These are phyloP conservation scores for Neoarthrinium moseri DNA, from an alignment of 2,329 filamentous ascomycete genomes.

Conservation along the genomic window DNA sequence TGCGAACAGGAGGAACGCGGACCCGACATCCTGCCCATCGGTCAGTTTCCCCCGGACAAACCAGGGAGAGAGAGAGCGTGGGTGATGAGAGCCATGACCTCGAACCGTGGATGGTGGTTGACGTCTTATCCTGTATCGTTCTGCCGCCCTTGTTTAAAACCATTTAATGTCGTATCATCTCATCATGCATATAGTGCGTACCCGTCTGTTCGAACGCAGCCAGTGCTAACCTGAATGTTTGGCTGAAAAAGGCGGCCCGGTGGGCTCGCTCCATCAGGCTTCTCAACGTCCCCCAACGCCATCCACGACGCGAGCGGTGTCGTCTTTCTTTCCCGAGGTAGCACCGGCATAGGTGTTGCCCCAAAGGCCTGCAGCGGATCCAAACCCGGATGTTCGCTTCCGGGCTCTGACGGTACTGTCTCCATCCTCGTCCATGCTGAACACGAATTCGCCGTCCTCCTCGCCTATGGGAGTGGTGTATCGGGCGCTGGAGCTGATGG, in stretches of 20 bases:
- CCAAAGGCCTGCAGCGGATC: constrained; percentile 24
- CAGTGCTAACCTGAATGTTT: not conserved
- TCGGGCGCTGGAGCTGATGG: constrained; percentile 56
- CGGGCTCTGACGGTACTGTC: constrained; percentile 41
- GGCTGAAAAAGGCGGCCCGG: not conserved
- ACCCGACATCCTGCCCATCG: too few relatives aligned
- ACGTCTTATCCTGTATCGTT: not conserved
- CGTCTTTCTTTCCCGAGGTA: constrained; percentile 27
- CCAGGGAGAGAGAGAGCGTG: too few relatives aligned
- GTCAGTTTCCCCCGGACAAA: too few relatives aligned
- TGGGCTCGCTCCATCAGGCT: not conserved
- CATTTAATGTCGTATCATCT: not conserved
- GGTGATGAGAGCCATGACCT: too few relatives aligned
- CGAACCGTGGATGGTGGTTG: too few relatives aligned
- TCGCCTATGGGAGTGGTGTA: constrained; percentile 66
- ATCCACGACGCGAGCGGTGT: constrained; percentile 23
- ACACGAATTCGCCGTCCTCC: constrained; percentile 63
- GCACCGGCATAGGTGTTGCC: constrained; percentile 31
- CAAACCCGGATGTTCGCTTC: constrained; percentile 47
- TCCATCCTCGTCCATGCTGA: constrained; percentile 64
- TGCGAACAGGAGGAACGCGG: too few relatives aligned
- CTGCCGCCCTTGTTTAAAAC: not conserved
- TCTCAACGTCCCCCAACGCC: constrained; percentile 27
- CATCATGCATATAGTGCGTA: constrained; percentile 3
- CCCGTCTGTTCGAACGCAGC: not conserved